Conservation (phyloP, 306 rosid species). For the Cicer arietinum region DNA sequence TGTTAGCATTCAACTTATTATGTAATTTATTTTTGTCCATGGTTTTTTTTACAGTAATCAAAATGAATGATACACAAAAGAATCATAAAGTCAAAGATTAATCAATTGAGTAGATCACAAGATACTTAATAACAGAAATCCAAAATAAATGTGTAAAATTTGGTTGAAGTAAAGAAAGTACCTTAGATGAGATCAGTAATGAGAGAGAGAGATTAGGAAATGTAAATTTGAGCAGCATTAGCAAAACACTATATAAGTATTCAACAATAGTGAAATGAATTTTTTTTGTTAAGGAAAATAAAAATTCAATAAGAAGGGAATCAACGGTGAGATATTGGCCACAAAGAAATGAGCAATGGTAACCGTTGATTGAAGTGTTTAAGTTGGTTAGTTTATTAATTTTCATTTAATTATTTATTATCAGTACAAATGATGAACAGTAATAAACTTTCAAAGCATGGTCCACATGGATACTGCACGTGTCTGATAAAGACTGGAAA, state of each 20-base stretch:
- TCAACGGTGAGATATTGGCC: conserved; percentile 36
- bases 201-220: not conserved
- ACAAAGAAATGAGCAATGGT: not conserved
- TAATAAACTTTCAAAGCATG: not conserved
- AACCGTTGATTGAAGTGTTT: conserved; percentile 38
- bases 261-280: not conserved
- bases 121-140: conserved; percentile 1
- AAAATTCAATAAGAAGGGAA: not conserved
- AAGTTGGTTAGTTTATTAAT: not conserved
- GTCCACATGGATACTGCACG: conserved; percentile 38
- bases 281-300: not conserved
- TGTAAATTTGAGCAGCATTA: not conserved
- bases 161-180: conserved; percentile 30
- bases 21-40: not conserved
- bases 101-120: conserved; percentile 5
- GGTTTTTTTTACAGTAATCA: conserved; percentile 4
- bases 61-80: conserved; percentile 3
- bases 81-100: conserved; percentile 33
- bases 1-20: not conserved
- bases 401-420: too few relatives aligned
- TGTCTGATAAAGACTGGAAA: not conserved
- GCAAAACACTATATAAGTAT: not conserved
- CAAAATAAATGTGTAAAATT: conserved; percentile 6
- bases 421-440: conserved; percentile 6
- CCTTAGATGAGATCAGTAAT: conserved; percentile 45